phyloP scores from a whole-genome alignment of 2,329 filamentous ascomycete species.

The Claviceps capensis region DNA sequence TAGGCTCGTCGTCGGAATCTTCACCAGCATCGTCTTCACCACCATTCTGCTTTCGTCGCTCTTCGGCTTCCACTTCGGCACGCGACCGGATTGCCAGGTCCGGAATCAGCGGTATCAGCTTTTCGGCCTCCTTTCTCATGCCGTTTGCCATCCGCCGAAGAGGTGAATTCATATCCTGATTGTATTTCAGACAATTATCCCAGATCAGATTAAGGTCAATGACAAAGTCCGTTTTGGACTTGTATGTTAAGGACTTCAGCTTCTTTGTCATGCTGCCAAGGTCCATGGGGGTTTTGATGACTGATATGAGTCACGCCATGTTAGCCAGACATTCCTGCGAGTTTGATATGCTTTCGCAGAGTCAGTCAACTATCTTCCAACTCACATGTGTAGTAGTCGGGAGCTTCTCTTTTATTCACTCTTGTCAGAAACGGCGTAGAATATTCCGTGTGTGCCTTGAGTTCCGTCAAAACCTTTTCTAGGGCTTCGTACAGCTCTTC shows the following conservation, averaged over 20 bases:
- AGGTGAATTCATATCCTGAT: conserved; percentile 76
- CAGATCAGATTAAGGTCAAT: conserved; percentile 89
- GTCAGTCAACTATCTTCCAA: conserved; percentile 7
- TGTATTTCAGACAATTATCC: conserved; percentile 94
- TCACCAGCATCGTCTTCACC: conserved; percentile 71
- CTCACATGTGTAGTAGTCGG: conserved; percentile 86
- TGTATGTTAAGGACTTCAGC: conserved; percentile 65
- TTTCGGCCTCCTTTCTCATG: conserved; percentile 96
- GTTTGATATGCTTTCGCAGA: neutral
- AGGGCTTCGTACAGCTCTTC: conserved; percentile 95
- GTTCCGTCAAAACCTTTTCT: conserved; percentile 91
- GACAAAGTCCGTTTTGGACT: conserved; percentile 89
- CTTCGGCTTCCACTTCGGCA: conserved; percentile 84
- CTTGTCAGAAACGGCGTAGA: conserved; percentile 89
- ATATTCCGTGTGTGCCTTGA: conserved; percentile 95
- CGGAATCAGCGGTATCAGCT: conserved; percentile 86
- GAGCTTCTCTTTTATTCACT: conserved; percentile 93
- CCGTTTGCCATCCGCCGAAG: conserved; percentile 85
- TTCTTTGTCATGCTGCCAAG: conserved; percentile 98
- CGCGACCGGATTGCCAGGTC: conserved; percentile 83
- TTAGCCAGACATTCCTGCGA: neutral
- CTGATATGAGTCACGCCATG: conserved; percentile 26
- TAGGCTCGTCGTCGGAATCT: conserved; percentile 92
- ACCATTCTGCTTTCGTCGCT: conserved; percentile 74
- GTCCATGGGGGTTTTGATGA: conserved; percentile 96